A percentile compares a stretch with the other conserved stretches of the same genome.
These are phyloP conservation scores for Cynanchum wilfordii DNA, from an alignment of 257 asterid genomes.

Conservation along the genomic window DNA sequence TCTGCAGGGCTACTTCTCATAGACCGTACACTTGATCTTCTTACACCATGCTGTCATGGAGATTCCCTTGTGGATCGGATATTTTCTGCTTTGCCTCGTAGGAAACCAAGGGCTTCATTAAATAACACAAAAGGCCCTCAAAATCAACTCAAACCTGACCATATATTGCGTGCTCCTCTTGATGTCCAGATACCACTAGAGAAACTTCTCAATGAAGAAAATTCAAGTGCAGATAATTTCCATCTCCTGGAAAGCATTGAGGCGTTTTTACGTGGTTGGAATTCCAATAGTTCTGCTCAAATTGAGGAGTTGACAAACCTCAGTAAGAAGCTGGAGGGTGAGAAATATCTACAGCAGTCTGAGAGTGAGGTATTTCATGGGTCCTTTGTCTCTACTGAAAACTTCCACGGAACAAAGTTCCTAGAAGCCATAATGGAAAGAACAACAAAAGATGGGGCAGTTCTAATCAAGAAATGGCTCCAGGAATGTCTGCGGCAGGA, in stretches of 20 bases:
- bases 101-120: slow-evolving; percentile 41
- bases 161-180: slow-evolving; percentile 65
- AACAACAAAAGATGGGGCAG: slow-evolving; percentile 71
- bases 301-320: slow-evolving; percentile 45
- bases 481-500: slow-evolving; percentile 77
- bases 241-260: slow-evolving; percentile 66
- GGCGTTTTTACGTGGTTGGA: slow-evolving; percentile 87
- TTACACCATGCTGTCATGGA: slow-evolving; percentile 96
- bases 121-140: slow-evolving; percentile 54
- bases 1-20: slow-evolving; percentile 83
- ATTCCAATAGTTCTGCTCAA: slow-evolving; percentile 41
- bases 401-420: slow-evolving; percentile 74
- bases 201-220: slow-evolving; percentile 41
- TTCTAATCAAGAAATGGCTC: slow-evolving; percentile 92
- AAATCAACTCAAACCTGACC: slow-evolving; percentile 46
- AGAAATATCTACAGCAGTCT: slow-evolving; percentile 26
- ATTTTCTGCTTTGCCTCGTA: slow-evolving; percentile 74
- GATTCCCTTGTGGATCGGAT: slow-evolving; percentile 92
- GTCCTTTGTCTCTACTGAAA: slow-evolving; percentile 74
- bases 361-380: slow-evolving; percentile 53
- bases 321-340: slow-evolving; percentile 43
- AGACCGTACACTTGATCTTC: slow-evolving; percentile 97
- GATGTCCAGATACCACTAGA: slow-evolving; percentile 70
- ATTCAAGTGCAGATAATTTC: slow-evolving; percentile 30
- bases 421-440: slow-evolving; percentile 82